These are phyloP conservation scores for Aspergillus wentii DNA, from an alignment of 495 filamentous ascomycete species.

Conservation along the genomic window DNA sequence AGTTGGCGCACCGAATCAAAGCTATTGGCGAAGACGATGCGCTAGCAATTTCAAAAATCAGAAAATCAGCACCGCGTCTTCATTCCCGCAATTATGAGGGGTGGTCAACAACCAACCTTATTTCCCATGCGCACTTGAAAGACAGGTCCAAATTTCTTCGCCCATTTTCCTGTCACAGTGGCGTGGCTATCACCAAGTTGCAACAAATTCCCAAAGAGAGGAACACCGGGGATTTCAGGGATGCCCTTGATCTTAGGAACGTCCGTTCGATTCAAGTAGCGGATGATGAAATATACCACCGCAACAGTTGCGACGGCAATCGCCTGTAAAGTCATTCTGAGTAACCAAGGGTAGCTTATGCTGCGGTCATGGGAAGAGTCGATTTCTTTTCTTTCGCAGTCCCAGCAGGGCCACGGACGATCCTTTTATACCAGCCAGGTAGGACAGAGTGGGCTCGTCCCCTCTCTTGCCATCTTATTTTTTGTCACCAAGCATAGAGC, in stretches of 20 bases:
- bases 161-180: conserved; percentile 47
- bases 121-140: conserved; percentile 66
- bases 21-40: conserved; percentile 66
- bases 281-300: conserved; percentile 46
- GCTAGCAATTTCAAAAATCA: conserved; percentile 22
- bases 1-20: conserved; percentile 63
- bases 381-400: too few relatives aligned
- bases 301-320: conserved; percentile 36
- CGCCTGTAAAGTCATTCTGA: conserved; percentile 41
- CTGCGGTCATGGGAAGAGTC: too few relatives aligned
- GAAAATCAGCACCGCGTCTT: too few relatives aligned
- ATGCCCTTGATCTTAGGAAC: conserved; percentile 59
- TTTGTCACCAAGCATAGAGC: background rate
- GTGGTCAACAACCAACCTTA: conserved; percentile 33
- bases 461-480: background rate
- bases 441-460: background rate
- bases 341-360: too few relatives aligned
- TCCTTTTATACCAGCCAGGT: too few relatives aligned
- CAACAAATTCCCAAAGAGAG: conserved; percentile 59
- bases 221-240: conserved; percentile 58
- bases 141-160: conserved; percentile 59
- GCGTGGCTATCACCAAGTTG: conserved; percentile 55
- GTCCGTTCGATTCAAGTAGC: conserved; percentile 53
- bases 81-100: too few relatives aligned
- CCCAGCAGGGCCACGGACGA: too few relatives aligned